Conservation (phyloP, 306 rosid genomes). For the Senna siamea region DNA sequence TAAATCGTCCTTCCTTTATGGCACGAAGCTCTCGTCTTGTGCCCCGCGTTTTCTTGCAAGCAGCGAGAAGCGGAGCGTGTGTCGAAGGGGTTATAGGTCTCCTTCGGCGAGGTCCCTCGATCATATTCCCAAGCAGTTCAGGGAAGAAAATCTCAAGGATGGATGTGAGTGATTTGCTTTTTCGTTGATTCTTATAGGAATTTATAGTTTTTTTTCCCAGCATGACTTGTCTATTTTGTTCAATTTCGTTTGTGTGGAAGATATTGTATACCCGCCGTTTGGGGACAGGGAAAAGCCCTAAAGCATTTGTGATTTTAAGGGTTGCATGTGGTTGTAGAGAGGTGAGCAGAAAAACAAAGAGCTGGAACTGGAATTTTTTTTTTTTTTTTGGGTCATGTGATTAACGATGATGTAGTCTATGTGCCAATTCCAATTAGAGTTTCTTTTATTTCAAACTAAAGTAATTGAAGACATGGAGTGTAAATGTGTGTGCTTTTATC, state of each 20-base stretch:
- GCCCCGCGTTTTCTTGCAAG: slow-evolving; percentile 23
- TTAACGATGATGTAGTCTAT: background rate
- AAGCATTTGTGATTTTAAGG: background rate
- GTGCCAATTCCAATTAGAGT: background rate
- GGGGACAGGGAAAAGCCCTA: background rate
- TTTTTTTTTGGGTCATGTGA: background rate
- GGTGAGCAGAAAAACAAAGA: background rate
- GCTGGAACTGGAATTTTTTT: no score
- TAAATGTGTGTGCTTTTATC: slow-evolving; percentile 3
- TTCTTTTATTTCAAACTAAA: background rate
- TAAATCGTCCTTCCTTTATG: slow-evolving; percentile 57
- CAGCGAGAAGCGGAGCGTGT: background rate
- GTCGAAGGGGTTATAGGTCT: slow-evolving; percentile 49
- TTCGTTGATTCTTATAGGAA: background rate
- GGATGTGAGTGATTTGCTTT: slow-evolving; percentile 65
- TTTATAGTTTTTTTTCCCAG: background rate
- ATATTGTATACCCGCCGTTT: background rate
- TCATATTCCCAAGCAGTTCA: slow-evolving; percentile 80
- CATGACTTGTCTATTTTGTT: slow-evolving; percentile 2
- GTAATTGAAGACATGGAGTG: background rate
- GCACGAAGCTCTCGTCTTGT: slow-evolving; percentile 49
- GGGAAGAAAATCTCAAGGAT: slow-evolving; percentile 81
- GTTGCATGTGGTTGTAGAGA: background rate
- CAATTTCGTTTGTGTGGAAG: background rate
- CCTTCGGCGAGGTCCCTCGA: slow-evolving; percentile 59